Conservation (phyloP, 2,329 filamentous ascomycete species). For the Catunica adiposa region DNA sequence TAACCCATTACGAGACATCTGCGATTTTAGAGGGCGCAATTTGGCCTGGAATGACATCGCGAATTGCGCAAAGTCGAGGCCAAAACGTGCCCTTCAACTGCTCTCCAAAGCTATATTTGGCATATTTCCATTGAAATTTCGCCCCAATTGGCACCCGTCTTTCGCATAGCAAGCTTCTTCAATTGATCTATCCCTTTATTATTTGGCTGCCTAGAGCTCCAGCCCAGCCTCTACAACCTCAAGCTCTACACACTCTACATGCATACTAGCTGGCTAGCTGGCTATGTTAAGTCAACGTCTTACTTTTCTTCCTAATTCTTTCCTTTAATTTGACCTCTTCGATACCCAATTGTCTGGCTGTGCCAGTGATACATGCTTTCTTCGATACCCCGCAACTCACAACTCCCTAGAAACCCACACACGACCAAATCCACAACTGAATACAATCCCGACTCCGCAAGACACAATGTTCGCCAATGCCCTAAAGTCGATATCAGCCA, state of each 20-base stretch:
- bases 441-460: not conserved
- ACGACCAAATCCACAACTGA: too few relatives aligned
- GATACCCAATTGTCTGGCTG: constrained; percentile 1
- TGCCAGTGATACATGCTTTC: not conserved
- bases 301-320: not conserved
- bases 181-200: not conserved
- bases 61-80: too few relatives aligned
- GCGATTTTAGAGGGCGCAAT: too few relatives aligned
- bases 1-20: too few relatives aligned
- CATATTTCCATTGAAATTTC: not conserved
- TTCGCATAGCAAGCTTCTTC: not conserved
- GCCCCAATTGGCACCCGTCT: too few relatives aligned
- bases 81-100: not conserved
- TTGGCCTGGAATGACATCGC: too few relatives aligned
- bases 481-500: constrained; percentile 77
- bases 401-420: too few relatives aligned
- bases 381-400: not conserved
- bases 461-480: constrained; percentile 83
- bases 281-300: too few relatives aligned
- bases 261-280: too few relatives aligned
- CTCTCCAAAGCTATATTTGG: not conserved
- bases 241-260: too few relatives aligned
- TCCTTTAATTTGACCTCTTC: too few relatives aligned
- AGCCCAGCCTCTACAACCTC: too few relatives aligned
- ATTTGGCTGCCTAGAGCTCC: not conserved